These are phyloP conservation scores for Scopulariopsis brevicaulis DNA, from an alignment of 2,329 filamentous ascomycete genomes.

Conservation along the genomic window DNA sequence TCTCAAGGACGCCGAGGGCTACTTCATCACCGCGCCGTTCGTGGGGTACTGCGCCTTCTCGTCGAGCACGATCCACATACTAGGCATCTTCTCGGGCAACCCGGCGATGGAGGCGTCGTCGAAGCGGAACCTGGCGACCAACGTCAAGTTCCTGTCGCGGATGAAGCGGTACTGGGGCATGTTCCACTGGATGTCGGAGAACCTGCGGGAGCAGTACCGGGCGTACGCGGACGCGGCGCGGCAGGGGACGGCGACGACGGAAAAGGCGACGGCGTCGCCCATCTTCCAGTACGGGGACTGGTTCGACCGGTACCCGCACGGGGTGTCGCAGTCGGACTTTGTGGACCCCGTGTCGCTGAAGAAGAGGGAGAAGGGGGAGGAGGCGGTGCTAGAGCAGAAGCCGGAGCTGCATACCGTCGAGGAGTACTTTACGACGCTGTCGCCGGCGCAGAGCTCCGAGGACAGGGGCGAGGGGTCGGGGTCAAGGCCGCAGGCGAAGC, in stretches of 20 bases:
- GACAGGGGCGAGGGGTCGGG: slow-evolving; percentile 12
- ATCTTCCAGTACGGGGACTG: slow-evolving; percentile 96
- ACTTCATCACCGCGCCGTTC: slow-evolving; percentile 80
- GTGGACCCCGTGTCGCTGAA: slow-evolving; percentile 58
- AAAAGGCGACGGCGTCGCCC: slow-evolving; percentile 37
- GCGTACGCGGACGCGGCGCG: slow-evolving; percentile 72
- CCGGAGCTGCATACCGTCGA: slow-evolving; percentile 87
- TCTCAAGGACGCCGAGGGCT: slow-evolving; percentile 63
- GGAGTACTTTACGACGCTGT: slow-evolving; percentile 80
- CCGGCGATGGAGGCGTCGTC: slow-evolving; percentile 61
- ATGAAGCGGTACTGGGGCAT: slow-evolving; percentile 99
- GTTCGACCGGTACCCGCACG: slow-evolving; percentile 92
- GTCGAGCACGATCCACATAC: slow-evolving; percentile 88
- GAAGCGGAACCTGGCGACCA: slow-evolving; percentile 75
- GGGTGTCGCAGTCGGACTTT: slow-evolving; percentile 75
- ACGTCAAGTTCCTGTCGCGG: slow-evolving; percentile 80
- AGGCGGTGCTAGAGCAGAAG: slow-evolving; percentile 81
- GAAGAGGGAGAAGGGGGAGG: slow-evolving; percentile 69
- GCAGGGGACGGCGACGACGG: slow-evolving; percentile 33
- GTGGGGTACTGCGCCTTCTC: slow-evolving; percentile 91
- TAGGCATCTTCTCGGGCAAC: slow-evolving; percentile 83
- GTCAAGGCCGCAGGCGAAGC: slow-evolving; percentile 14
- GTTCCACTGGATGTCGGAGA: slow-evolving; percentile 95
- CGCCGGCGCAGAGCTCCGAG: slow-evolving; percentile 46
- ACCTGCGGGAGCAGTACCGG: slow-evolving; percentile 79